Percentiles rank a stretch among this genome's conserved stretches.
Conservation (phyloP, 345 rosid species). For the Jatropha curcas region DNA sequence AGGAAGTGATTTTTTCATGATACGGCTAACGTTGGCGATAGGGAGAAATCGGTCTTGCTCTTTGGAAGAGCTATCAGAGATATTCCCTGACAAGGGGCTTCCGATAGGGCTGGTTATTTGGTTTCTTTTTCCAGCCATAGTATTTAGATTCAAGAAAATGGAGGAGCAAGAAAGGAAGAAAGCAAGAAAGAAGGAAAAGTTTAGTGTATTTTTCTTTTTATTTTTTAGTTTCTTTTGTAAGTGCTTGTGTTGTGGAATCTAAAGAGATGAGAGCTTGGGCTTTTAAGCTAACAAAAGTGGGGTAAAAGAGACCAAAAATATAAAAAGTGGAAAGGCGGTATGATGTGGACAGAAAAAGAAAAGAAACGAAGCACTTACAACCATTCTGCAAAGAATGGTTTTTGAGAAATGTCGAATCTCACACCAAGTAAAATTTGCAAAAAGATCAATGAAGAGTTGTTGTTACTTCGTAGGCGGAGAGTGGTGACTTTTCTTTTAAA, state of each 20-base stretch:
- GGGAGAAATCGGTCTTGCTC: constrained; percentile 31
- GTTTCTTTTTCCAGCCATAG: constrained; percentile 44
- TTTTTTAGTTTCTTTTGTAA: too few species aligned
- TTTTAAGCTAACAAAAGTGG: constrained; percentile 18
- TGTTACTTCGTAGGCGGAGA: too few species aligned
- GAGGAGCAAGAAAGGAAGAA: not conserved
- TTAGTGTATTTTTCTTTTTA: too few species aligned
- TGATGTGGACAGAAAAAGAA: constrained; percentile 42
- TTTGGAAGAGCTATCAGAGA: constrained; percentile 36
- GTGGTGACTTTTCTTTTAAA: too few species aligned
- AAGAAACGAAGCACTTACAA: constrained; percentile 4
- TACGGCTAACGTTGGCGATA: constrained; percentile 33
- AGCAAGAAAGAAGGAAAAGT: too few species aligned
- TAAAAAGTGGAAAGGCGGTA: constrained; percentile 32
- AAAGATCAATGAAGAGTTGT: not conserved
- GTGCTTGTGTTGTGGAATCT: constrained; percentile 30
- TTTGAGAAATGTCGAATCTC: constrained; percentile 32
- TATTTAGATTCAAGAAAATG: too few species aligned
- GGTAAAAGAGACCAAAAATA: not conserved
- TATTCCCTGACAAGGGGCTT: constrained; percentile 43
- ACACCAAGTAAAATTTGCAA: not conserved
- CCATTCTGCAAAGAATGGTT: constrained; percentile 23
- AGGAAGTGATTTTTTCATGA: constrained; percentile 31
- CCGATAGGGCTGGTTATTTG: constrained; percentile 41
- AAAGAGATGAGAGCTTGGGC: not conserved